Conservation (phyloP, 768 basidiomycete genomes). For the Suillus plorans region DNA sequence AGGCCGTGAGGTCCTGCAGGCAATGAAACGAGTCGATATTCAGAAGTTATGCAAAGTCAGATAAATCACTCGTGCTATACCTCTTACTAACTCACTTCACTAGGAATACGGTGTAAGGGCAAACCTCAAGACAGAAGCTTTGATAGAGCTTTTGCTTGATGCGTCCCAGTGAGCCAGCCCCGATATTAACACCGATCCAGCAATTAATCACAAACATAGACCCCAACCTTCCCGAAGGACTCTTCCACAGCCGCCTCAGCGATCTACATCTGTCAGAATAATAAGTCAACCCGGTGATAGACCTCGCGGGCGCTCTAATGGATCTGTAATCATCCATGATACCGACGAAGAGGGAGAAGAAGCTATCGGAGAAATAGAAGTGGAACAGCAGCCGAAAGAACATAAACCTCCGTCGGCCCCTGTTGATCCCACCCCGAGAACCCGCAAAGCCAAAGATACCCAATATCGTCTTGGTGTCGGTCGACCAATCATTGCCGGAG, state of each 20-base stretch:
- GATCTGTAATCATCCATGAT: slow-evolving; percentile 38
- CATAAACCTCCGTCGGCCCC: slow-evolving; percentile 18
- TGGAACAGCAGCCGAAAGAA: slow-evolving; percentile 21
- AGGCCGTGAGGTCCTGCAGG: slow-evolving; percentile 46
- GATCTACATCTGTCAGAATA: slow-evolving; percentile 34
- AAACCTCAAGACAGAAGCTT: slow-evolving; percentile 76
- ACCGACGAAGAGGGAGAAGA: slow-evolving; percentile 46
- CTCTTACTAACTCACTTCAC: slow-evolving; percentile 17
- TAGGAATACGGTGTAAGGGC: slow-evolving; percentile 82
- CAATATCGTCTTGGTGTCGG: slow-evolving; percentile 74
- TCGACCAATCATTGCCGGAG: slow-evolving; percentile 63
- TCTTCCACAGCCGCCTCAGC: slow-evolving; percentile 20
- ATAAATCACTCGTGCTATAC: slow-evolving; percentile 2
- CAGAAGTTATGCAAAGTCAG: slow-evolving; percentile 66
- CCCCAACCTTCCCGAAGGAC: slow-evolving; percentile 25
- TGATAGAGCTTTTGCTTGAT: slow-evolving; percentile 73
- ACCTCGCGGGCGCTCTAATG: slow-evolving; percentile 31
- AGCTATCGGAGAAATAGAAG: slow-evolving; percentile 21
- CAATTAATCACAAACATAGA: slow-evolving; percentile 33
- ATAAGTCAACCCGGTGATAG: slow-evolving; percentile 27
- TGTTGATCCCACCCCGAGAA: slow-evolving; percentile 39
- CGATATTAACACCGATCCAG: slow-evolving; percentile 33
- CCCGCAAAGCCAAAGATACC: slow-evolving; percentile 70
- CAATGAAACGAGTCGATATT: slow-evolving; percentile 50
- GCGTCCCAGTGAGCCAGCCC: slow-evolving; percentile 39